These are phyloP conservation scores for Dothiorella sarmentorum DNA, from an alignment of 2,329 filamentous ascomycete genomes.

Conservation along the genomic window DNA sequence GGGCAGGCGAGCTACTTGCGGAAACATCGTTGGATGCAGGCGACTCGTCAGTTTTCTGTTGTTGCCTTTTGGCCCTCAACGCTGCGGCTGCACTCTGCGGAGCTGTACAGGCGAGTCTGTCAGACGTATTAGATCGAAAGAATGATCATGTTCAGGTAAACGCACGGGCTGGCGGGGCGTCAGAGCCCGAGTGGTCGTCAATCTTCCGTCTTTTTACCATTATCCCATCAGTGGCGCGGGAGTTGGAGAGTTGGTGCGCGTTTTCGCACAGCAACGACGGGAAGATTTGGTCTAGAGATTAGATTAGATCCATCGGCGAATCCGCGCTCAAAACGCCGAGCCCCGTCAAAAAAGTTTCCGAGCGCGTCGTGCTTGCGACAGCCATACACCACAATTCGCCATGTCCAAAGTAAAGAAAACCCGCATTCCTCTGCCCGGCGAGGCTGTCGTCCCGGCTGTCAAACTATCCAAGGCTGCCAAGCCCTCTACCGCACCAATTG, in stretches of 20 bases:
- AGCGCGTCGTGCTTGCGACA: conserved; percentile 1
- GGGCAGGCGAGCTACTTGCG: not conserved
- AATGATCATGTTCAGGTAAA: not conserved
- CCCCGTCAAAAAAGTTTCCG: conserved; percentile 14
- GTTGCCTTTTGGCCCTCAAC: conserved; percentile 6
- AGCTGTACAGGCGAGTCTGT: conserved; percentile 6
- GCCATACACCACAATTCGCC: conserved; percentile 23
- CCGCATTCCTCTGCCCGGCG: conserved; percentile 32
- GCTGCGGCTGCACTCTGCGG: conserved; percentile 15
- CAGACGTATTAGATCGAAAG: conserved; percentile 12
- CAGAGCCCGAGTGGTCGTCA: not conserved
- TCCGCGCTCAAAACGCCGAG: conserved; percentile 1
- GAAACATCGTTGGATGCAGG: not conserved
- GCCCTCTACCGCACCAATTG: conserved; percentile 22
- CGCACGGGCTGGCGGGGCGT: not conserved
- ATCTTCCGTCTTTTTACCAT: conserved; percentile 10
- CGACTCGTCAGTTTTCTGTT: not conserved
- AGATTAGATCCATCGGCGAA: conserved; percentile 7
- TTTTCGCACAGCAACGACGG: not conserved
- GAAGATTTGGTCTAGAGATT: conserved; percentile 13
- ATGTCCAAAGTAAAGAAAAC: conserved; percentile 37
- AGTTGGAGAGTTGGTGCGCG: not conserved
- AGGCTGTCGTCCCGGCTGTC: not conserved
- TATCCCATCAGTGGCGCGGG: not conserved
- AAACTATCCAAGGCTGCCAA: conserved; percentile 29